phyloP scores from a whole-genome alignment of 768 basidiomycete species.

The Peribolospora kevripleyi region DNA sequence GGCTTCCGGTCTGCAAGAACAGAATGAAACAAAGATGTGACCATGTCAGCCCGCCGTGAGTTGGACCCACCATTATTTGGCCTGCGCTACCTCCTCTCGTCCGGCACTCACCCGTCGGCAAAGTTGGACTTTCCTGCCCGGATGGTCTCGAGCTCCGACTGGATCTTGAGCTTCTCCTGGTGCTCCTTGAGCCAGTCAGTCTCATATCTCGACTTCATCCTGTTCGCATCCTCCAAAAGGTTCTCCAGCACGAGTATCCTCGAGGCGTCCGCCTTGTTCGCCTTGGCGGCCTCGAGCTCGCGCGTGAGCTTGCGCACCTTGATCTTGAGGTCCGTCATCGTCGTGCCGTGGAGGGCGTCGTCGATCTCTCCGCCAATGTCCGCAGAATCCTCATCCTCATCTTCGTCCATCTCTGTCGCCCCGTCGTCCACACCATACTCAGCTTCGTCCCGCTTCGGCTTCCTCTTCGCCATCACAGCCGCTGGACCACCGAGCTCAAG shows the following conservation, averaged over 20 bases:
- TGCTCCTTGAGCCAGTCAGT: slow-evolving; percentile 63
- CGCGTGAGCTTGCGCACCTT: slow-evolving; percentile 57
- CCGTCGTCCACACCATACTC: neutral
- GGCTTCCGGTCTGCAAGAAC: slow-evolving; percentile 41
- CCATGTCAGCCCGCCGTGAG: too few relatives aligned
- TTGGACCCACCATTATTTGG: too few relatives aligned
- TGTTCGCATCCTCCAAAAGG: slow-evolving; percentile 66
- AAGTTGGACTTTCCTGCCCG: slow-evolving; percentile 47
- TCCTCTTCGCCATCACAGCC: slow-evolving; percentile 6
- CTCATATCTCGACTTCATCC: slow-evolving; percentile 74
- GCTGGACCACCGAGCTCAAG: slow-evolving; percentile 34
- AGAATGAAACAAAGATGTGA: neutral
- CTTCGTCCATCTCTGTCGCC: slow-evolving; percentile 17
- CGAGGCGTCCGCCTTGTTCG: slow-evolving; percentile 52
- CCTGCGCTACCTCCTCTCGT: neutral
- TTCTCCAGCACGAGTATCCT: slow-evolving; percentile 68
- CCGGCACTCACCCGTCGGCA: slow-evolving; percentile 43
- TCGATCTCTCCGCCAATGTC: slow-evolving; percentile 70
- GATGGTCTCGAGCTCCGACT: slow-evolving; percentile 68
- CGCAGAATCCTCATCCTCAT: slow-evolving; percentile 1
- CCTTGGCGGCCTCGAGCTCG: slow-evolving; percentile 49
- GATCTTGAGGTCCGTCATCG: slow-evolving; percentile 76
- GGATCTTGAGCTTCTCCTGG: slow-evolving; percentile 52
- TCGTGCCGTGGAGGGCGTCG: slow-evolving; percentile 54
- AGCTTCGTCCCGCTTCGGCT: slow-evolving; percentile 16